Conservation (phyloP, 495 filamentous ascomycete species). For the Daldinia bambusicola region DNA sequence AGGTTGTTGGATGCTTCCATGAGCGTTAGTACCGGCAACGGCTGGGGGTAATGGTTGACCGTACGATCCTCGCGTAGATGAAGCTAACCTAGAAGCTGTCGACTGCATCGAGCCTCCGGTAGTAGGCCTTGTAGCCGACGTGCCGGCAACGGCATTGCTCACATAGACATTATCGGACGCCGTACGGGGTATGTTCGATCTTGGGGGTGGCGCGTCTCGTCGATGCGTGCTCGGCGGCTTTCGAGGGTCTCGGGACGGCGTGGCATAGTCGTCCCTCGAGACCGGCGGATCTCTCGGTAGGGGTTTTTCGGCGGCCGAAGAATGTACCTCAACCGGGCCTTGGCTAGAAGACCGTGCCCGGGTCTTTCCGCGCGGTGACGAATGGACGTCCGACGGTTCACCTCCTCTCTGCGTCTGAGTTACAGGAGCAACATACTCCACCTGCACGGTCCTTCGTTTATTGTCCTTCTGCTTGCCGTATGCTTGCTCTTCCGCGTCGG, state of each 20-base stretch:
- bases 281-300: constrained; percentile 62
- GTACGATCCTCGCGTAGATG: constrained; percentile 84
- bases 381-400: constrained; percentile 50
- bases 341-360: constrained; percentile 62
- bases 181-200: constrained; percentile 64
- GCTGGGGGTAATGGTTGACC: constrained; percentile 88
- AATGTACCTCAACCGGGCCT: constrained; percentile 57
- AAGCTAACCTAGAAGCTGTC: constrained; percentile 63
- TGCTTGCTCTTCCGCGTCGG: constrained; percentile 73
- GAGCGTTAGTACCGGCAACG: constrained; percentile 87
- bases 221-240: constrained; percentile 61
- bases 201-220: constrained; percentile 57
- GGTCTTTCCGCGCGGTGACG: constrained; percentile 54
- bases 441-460: constrained; percentile 94
- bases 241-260: constrained; percentile 53
- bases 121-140: constrained; percentile 70
- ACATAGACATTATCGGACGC: constrained; percentile 61
- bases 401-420: constrained; percentile 74
- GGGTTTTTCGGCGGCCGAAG: constrained; percentile 61
- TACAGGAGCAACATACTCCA: constrained; percentile 95
- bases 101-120: constrained; percentile 87
- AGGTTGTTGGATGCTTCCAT: constrained; percentile 90
- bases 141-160: constrained; percentile 51
- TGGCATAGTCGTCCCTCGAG: constrained; percentile 54
- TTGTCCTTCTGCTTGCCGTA: constrained; percentile 76